A percentile compares a stretch with the other conserved stretches of the same genome.
These are phyloP conservation scores for Suhomyces xylopsoci DNA, from an alignment of 805 yeast species.

Conservation along the genomic window DNA sequence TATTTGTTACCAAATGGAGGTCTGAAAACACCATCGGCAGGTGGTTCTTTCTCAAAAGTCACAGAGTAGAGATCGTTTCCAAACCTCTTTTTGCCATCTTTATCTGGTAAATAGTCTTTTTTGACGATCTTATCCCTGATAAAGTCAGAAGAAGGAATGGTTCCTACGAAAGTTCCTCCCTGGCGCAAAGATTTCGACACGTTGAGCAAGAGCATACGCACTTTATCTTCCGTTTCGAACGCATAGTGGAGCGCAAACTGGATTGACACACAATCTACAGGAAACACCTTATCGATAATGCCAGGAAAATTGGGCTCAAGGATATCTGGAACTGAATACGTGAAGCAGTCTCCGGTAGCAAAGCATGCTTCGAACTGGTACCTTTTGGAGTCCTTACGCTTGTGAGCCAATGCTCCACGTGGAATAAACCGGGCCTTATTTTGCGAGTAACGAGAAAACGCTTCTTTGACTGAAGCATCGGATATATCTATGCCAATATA, in stretches of 20 bases:
- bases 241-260: slow-evolving; percentile 97
- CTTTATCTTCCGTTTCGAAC: slow-evolving; percentile 79
- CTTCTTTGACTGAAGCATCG: slow-evolving; percentile 82
- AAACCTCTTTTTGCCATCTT: slow-evolving; percentile 50
- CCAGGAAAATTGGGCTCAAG: slow-evolving; percentile 62
- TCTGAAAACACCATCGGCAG: slow-evolving; percentile 68
- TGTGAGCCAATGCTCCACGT: slow-evolving; percentile 12
- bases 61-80: slow-evolving; percentile 86
- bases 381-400: slow-evolving; percentile 38
- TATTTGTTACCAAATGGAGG: slow-evolving; percentile 83
- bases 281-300: slow-evolving; percentile 58
- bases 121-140: slow-evolving; percentile 61
- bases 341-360: slow-evolving; percentile 91
- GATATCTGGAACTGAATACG: slow-evolving; percentile 62
- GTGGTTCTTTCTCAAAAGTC: slow-evolving; percentile 73
- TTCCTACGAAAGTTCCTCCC: slow-evolving; percentile 90
- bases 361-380: slow-evolving; percentile 75
- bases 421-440: slow-evolving; percentile 44
- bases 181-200: slow-evolving; percentile 69
- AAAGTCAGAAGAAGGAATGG: slow-evolving; percentile 89
- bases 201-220: slow-evolving; percentile 67
- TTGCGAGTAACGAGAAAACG: slow-evolving; percentile 65
- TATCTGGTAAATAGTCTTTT: slow-evolving; percentile 38
- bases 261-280: slow-evolving; percentile 83
- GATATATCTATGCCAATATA: slow-evolving; percentile 92